Evolutionary conservation across 768 basidiomycete genomes (phyloP), one percentile per base, ranked within the genome.

Genomic region (Cytidiella melzeri): DNA sequence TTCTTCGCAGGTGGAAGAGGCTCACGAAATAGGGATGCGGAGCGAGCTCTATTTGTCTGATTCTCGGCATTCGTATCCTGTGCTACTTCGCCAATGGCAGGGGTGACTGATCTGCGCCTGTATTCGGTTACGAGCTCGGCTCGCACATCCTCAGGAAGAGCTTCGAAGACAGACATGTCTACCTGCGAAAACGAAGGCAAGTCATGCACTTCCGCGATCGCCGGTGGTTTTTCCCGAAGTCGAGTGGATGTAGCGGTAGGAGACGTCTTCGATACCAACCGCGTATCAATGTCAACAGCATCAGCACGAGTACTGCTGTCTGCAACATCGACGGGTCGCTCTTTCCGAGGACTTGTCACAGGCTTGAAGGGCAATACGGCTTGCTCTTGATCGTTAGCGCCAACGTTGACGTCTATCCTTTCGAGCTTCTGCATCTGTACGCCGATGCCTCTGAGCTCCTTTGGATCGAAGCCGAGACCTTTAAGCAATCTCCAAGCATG

Each of bases 401-500:
- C 60, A 3, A 58, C 48, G 2, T 62, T 68, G 1, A 67, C 65
- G 15, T 34, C 30, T 13, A 63, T 57, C 5, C 74, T 69, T 65
- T 96, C 92, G 4, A 98, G 74, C 63, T 93, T 97, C 59, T 87
- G 83, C 11, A 97, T 79, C 58, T 94, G 92, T 6, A 98, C 84
- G 0, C 90, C 92, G 48, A 98, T 79, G 1, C 95, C 95, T 19
- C 95, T 77, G n/a, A 98, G 69, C 54, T 97, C 95, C 51, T 72
- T 79, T 0, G 92, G 82, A 54, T 92, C 87, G 43, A 96, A 85
- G 30, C 76, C 71, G 64, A 92, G 83, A 1, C 78, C 75, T 56
- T 77, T 73, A 25, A 95, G 71, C 13, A 96, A 66, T 52, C 77
- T 75, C 80, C 86, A 88, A 5, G 90, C 86, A 52, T 83, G 81